Conservation (phyloP, 129 eudicot genomes). For the Artemisia annua region DNA sequence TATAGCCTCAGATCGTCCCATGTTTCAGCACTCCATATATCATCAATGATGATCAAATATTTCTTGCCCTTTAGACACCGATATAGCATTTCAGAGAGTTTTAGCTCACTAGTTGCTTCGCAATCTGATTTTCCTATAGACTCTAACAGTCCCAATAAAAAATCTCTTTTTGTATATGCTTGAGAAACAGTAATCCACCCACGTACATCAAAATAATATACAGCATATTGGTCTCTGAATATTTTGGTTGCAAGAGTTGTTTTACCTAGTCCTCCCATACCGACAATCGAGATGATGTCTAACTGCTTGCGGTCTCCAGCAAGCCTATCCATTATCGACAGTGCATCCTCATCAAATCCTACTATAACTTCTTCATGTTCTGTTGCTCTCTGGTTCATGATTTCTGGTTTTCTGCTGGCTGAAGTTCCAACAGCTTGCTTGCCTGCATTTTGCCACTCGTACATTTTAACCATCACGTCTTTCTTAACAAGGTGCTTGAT, state of each 20-base stretch:
- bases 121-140: neutral
- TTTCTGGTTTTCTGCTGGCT: no score
- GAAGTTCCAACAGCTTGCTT: no score
- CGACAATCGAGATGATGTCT: no score
- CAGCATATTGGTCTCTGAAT: no score
- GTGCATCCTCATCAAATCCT: no score
- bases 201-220: conserved; percentile 15
- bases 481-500: neutral
- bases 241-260: no score
- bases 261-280: no score
- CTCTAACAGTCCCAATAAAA: conserved; percentile 12
- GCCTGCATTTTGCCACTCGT: neutral
- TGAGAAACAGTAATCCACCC: conserved; percentile 28
- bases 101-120: neutral
- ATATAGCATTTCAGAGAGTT: neutral
- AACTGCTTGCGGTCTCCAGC: no score
- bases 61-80: neutral
- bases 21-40: neutral
- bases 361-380: no score
- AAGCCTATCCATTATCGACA: no score
- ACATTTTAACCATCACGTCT: neutral
- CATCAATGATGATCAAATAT: conserved; percentile 6
- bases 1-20: neutral
- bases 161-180: conserved; percentile 12
- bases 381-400: no score